Conservation (phyloP, 106 monocot genomes). For the Ottelia alismoides region DNA sequence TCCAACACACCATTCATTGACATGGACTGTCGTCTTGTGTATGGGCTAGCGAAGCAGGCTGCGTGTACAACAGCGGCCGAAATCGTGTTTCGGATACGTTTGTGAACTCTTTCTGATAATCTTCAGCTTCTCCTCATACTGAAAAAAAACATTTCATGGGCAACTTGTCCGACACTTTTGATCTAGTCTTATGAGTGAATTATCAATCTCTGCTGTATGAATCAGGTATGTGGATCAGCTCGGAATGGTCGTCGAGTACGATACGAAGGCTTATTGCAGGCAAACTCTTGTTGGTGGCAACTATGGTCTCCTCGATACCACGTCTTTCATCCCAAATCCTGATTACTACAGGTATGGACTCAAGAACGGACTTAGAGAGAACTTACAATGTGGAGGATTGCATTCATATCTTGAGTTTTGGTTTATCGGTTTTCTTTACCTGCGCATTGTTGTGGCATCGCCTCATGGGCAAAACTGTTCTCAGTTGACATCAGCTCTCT, state of each 20-base stretch:
- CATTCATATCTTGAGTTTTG: not conserved
- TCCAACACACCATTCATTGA: too few relatives aligned
- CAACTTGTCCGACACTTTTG: too few relatives aligned
- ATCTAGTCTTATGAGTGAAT: too few relatives aligned
- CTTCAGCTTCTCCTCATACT: too few relatives aligned
- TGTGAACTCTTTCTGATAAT: too few relatives aligned
- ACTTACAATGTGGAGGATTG: not conserved
- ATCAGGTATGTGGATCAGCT: conserved; percentile 32
- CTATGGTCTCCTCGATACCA: conserved; percentile 24
- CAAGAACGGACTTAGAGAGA: not conserved
- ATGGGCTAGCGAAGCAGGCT: too few relatives aligned
- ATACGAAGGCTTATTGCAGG: conserved; percentile 22
- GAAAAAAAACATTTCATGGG: too few relatives aligned
- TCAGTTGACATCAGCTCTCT: conserved; percentile 40
- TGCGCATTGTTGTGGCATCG: conserved; percentile 66
- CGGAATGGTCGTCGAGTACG: conserved; percentile 18
- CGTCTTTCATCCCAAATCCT: conserved; percentile 26
- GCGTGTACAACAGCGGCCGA: too few relatives aligned
- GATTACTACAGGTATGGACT: conserved; percentile 26
- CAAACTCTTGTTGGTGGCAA: conserved; percentile 31
- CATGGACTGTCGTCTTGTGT: too few relatives aligned
- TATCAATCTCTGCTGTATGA: too few relatives aligned
- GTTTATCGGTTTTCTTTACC: not conserved
- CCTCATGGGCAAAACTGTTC: conserved; percentile 76
- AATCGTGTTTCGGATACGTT: too few relatives aligned